Base-by-base conservation (phyloP, 305 asterid species). In the Rubia tinctorum region DNA sequence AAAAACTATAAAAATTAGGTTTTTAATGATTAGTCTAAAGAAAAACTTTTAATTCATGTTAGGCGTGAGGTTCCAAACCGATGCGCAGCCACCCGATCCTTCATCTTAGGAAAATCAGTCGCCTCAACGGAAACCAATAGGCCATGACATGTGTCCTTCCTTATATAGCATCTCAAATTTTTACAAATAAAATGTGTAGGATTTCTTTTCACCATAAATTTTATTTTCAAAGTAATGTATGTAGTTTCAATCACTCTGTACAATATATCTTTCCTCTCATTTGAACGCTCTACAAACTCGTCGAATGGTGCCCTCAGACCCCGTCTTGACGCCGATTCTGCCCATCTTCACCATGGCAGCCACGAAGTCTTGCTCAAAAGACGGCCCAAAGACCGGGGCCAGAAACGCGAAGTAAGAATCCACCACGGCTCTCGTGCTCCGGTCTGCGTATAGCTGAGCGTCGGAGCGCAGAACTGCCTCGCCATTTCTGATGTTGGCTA, bases 331-430 rank as follows among this genome's bases (percentile, higher is more conserved):
- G 9, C 88, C 92, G 70, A 88, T 79, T 4, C 91, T 53, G 7
- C 98, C 98, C 98, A 94, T 85, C 76, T 86, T 86, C 30, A 88
- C 86, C 89, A 94, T 90, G 0, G 98, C 80, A 11, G 65, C 51
- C 8, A 77, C 93, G 42, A 94, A 94, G 75, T 94, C 97, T 0
- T 83, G 82, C 78, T 90, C 91, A 69, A 94, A 90, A 0, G 90
- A 82, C 1, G 88, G 86, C 17, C 90, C 95, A 0, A 79, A 11
- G 0, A 82, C 22, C 4, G 91, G 88, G 76, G 72, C 74, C 3
- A 88, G 42, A 0, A 75, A 8, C 44, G 86, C 90, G 60, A 91
- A 87, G 69, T 94, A 94, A 8, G 96, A 94, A 86, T 94, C 97
- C 27, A 94, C 87, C 0, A 88, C 79, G 7, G 30, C 75, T 75